phyloP scores from a whole-genome alignment of 1,284 basidiomycete genomes.

The Cystobasidium pallidum region DNA sequence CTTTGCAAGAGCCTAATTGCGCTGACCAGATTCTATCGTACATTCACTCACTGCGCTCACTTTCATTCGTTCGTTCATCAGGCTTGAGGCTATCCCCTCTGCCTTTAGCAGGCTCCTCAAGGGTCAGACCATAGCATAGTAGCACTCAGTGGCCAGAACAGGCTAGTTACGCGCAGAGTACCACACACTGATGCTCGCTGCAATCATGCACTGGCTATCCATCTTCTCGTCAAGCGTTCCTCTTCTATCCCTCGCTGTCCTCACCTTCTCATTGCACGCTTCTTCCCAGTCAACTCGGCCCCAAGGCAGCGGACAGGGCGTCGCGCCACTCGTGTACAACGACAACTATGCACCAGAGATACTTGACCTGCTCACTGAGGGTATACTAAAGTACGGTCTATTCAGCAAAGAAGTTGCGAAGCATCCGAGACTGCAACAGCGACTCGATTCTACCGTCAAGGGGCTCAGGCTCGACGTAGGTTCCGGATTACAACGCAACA shows the following conservation, averaged over 20 bases:
- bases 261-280: background rate
- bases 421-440: background rate
- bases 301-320: background rate
- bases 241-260: slow-evolving; percentile 1
- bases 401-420: slow-evolving; percentile 15
- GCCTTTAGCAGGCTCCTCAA: background rate
- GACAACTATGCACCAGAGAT: slow-evolving; percentile 5
- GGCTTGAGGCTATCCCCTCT: background rate
- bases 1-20: background rate
- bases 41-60: background rate
- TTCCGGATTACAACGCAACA: background rate
- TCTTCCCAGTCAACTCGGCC: slow-evolving; percentile 4
- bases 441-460: background rate
- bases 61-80: no score
- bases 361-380: slow-evolving; percentile 24
- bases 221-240: background rate
- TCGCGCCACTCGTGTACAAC: slow-evolving; percentile 20
- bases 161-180: no score
- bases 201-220: slow-evolving; percentile 1
- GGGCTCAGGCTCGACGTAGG: slow-evolving; percentile 10
- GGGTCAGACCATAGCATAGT: no score
- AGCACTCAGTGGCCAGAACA: no score
- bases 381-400: slow-evolving; percentile 34
- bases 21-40: no score
- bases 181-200: background rate